phyloP scores from a whole-genome alignment of 768 basidiomycete species.

The Serendipita vermifera region DNA sequence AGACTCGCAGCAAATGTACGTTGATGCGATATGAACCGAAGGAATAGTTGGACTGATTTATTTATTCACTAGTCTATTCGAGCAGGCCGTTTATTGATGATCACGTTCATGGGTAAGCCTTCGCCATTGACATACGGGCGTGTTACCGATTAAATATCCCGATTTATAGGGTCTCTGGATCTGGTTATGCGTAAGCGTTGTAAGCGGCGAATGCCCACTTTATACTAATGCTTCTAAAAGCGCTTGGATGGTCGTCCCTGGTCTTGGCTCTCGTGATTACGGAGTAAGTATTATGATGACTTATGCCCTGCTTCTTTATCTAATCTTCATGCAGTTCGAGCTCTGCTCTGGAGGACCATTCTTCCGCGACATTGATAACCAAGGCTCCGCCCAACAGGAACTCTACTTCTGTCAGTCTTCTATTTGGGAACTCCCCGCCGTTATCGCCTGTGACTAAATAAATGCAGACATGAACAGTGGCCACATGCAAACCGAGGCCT shows the following conservation, averaged over 20 bases:
- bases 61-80: conserved; percentile 10
- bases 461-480: conserved; percentile 29
- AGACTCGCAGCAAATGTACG: conserved; percentile 39
- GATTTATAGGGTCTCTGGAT: too few relatives aligned
- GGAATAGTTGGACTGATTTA: too few relatives aligned
- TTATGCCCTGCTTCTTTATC: too few relatives aligned
- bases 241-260: conserved; percentile 35
- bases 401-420: conserved; percentile 29
- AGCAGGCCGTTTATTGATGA: conserved; percentile 36
- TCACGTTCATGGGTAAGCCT: conserved; percentile 38
- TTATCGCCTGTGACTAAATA: not conserved
- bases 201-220: too few relatives aligned
- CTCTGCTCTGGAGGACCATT: conserved; percentile 38
- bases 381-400: conserved; percentile 35
- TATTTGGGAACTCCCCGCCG: too few relatives aligned
- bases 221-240: too few relatives aligned
- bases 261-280: too few relatives aligned
- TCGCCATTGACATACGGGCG: conserved; percentile 34
- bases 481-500: conserved; percentile 35
- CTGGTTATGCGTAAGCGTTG: too few relatives aligned
- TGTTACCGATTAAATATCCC: too few relatives aligned
- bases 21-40: too few relatives aligned
- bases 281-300: too few relatives aligned
- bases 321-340: too few relatives aligned
- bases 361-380: conserved; percentile 39